Evolutionary conservation across 805 yeast genomes (phyloP).

Genomic region (Schizosaccharomyces octosporus): DNA sequence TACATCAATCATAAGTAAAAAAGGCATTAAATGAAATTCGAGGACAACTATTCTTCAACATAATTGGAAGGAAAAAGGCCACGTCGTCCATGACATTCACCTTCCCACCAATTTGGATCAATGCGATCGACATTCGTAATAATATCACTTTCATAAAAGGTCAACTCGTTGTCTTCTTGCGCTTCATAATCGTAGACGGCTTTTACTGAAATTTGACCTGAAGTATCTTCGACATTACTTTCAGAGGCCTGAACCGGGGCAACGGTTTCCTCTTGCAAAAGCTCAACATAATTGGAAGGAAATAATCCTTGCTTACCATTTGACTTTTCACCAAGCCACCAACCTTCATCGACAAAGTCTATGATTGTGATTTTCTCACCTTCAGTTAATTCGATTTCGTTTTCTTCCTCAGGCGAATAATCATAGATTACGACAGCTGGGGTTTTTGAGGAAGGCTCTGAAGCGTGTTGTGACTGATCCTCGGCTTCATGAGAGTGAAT

Average conservation of each 20-base stretch:
- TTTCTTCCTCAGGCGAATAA: slow-evolving; percentile 49
- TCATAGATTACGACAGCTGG: slow-evolving; percentile 26
- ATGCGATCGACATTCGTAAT: slow-evolving; percentile 67
- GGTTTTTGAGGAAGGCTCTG: slow-evolving; percentile 22
- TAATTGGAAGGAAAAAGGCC: slow-evolving; percentile 85
- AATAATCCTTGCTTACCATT: slow-evolving; percentile 59
- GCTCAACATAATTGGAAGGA: slow-evolving; percentile 23
- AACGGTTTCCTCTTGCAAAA: no score
- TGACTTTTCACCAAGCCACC: slow-evolving; percentile 71
- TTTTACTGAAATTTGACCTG: slow-evolving; percentile 22
- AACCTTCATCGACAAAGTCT: slow-evolving; percentile 47
- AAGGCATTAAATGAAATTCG: not conserved
- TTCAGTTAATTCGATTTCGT: slow-evolving; percentile 41
- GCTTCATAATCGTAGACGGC: slow-evolving; percentile 70
- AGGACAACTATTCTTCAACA: slow-evolving; percentile 18
- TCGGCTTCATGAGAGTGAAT: slow-evolving; percentile 6
- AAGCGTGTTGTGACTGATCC: slow-evolving; percentile 22
- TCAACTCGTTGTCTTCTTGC: slow-evolving; percentile 74
- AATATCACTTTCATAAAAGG: slow-evolving; percentile 59
- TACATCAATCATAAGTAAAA: not conserved
- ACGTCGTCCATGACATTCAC: slow-evolving; percentile 49
- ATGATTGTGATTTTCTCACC: slow-evolving; percentile 45
- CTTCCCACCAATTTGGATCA: slow-evolving; percentile 96
- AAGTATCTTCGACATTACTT: slow-evolving; percentile 9
- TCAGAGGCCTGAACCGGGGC: slow-evolving; percentile 6